Evolutionary conservation across 2,329 filamentous ascomycete genomes (phyloP).

Genomic region (Colletotrichum caudatum): DNA sequence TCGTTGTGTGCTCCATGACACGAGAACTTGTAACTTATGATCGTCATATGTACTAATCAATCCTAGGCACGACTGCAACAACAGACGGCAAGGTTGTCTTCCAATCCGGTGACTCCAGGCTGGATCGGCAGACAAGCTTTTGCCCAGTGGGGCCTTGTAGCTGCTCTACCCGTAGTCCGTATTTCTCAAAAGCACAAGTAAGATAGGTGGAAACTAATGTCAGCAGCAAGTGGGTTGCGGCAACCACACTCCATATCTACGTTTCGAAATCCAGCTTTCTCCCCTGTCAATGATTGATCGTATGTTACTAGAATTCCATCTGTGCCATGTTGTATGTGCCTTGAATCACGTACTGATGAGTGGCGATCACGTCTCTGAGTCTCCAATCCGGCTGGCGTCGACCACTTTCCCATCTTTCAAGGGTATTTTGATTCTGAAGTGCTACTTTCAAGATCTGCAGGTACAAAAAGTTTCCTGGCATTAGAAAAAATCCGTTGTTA

Average conservation of each 20-base stretch:
- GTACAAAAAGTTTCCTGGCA: not conserved
- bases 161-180: not conserved
- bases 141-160: not conserved
- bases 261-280: not conserved
- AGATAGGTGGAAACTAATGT: not conserved
- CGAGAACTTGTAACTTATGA: not conserved
- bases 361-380: not conserved
- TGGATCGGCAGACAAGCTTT: not conserved
- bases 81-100: not conserved
- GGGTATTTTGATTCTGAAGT: not conserved
- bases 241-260: not conserved
- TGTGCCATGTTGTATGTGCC: not conserved
- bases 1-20: not conserved
- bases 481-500: not conserved
- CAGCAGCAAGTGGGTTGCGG: not conserved
- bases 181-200: not conserved
- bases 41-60: not conserved
- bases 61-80: not conserved
- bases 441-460: not conserved
- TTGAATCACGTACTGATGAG: not conserved
- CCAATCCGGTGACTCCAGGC: not conserved
- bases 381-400: not conserved
- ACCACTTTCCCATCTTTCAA: not conserved
- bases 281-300: not conserved
- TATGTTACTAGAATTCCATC: not conserved